phyloP scores from a whole-genome alignment of 2,329 filamentous ascomycete species.

The Dactylellina haptotyla region DNA sequence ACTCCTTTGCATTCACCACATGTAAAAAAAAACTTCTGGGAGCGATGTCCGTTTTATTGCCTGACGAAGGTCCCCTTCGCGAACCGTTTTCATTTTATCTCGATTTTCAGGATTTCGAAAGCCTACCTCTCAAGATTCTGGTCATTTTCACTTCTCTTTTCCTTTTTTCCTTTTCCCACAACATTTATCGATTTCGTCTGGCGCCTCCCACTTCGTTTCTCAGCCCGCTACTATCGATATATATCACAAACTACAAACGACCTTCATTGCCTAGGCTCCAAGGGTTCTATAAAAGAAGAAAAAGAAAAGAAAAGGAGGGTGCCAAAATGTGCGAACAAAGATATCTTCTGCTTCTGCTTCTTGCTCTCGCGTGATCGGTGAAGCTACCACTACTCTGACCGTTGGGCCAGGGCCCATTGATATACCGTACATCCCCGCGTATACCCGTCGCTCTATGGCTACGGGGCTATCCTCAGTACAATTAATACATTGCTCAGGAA shows the following conservation, averaged over 20 bases:
- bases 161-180: constrained; percentile 1
- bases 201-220: constrained; percentile 10
- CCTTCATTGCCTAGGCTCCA: constrained; percentile 53
- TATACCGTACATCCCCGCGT: constrained; percentile 24
- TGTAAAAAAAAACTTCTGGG: constrained; percentile 46
- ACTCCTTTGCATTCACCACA: constrained; percentile 24
- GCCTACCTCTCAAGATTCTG: constrained; percentile 1
- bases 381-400: constrained; percentile 20
- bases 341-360: constrained; percentile 48
- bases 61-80: no score
- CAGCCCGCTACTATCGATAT: constrained; percentile 16
- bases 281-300: constrained; percentile 49
- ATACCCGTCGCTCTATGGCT: constrained; percentile 9
- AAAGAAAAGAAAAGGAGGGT: constrained; percentile 24
- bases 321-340: constrained; percentile 27
- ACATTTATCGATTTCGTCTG: constrained; percentile 2
- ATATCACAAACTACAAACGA: constrained; percentile 37
- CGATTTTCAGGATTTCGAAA: constrained; percentile 1
- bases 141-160: background rate
- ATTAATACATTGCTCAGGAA: background rate
- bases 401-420: background rate
- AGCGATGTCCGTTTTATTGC: constrained; percentile 34
- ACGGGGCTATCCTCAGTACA: background rate
- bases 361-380: constrained; percentile 38
- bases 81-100: constrained; percentile 34